Conservation (phyloP, 805 yeast species). For the Candida rishiriensis region DNA sequence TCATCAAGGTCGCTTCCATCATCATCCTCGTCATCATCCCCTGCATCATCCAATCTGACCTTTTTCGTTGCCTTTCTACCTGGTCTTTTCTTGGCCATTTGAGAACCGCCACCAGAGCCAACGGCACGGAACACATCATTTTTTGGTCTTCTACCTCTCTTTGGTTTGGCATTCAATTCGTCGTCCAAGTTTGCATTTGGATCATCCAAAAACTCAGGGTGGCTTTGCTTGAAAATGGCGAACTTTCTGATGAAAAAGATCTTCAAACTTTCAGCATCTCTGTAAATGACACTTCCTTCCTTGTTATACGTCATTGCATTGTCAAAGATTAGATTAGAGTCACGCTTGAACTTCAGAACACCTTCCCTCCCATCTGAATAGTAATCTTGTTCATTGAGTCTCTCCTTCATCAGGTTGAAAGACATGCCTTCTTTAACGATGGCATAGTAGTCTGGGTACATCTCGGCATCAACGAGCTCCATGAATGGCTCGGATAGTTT, state of each 20-base stretch:
- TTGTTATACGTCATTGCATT: slow-evolving; percentile 81
- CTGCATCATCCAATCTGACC: slow-evolving; percentile 2
- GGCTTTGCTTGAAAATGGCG: slow-evolving; percentile 28
- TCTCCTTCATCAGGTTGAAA: slow-evolving; percentile 51
- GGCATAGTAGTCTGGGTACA: slow-evolving; percentile 77
- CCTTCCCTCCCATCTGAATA: slow-evolving; percentile 44
- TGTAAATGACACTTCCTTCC: slow-evolving; percentile 63
- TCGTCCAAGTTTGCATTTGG: slow-evolving; percentile 5
- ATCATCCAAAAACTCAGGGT: slow-evolving; percentile 23
- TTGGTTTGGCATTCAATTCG: slow-evolving; percentile 5
- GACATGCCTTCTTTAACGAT: slow-evolving; percentile 73
- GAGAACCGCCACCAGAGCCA: too few relatives aligned
- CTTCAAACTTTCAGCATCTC: slow-evolving; percentile 62
- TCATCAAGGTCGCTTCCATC: slow-evolving; percentile 9
- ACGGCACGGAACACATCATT: neutral
- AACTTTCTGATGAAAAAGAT: slow-evolving; percentile 43
- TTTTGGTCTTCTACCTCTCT: slow-evolving; percentile 7
- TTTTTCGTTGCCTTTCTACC: neutral
- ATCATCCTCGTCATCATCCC: slow-evolving; percentile 1
- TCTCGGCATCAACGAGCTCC: slow-evolving; percentile 64
- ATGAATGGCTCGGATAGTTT: slow-evolving; percentile 65
- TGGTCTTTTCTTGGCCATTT: slow-evolving; percentile 5
- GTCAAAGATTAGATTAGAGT: slow-evolving; percentile 58
- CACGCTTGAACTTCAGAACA: slow-evolving; percentile 55
- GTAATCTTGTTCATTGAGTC: slow-evolving; percentile 49